phyloP scores from a whole-genome alignment of 805 yeast species.

The Wickerhamiella galacta region DNA sequence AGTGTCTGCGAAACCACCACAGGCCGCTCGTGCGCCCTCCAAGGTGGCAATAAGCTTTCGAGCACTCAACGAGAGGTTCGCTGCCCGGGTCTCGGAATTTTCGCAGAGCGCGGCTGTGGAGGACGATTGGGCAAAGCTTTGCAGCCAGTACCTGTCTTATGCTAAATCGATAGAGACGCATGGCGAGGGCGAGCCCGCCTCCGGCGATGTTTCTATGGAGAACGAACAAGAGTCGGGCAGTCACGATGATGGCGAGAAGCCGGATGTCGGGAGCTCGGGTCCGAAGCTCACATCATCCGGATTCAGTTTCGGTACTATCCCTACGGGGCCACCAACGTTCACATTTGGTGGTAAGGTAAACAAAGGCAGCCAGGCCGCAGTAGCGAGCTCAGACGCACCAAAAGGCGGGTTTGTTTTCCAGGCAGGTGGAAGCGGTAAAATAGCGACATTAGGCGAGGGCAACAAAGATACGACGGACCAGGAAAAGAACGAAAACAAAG shows the following conservation, averaged over 20 bases:
- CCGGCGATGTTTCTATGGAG: constrained; percentile 1
- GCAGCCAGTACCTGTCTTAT: not conserved
- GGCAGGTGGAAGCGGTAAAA: not conserved
- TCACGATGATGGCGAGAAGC: constrained; percentile 6
- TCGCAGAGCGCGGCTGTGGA: not conserved
- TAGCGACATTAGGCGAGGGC: too few relatives aligned
- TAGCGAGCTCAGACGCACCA: not conserved
- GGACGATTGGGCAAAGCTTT: not conserved
- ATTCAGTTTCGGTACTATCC: not conserved
- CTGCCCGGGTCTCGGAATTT: not conserved
- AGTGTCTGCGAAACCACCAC: constrained; percentile 34
- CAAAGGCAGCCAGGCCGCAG: not conserved
- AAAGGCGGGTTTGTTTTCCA: not conserved
- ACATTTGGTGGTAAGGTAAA: not conserved
- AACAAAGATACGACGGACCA: too few relatives aligned
- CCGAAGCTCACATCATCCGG: too few relatives aligned
- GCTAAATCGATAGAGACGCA: not conserved
- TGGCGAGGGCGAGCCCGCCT: not conserved
- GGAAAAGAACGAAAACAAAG: too few relatives aligned
- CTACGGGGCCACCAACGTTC: not conserved
- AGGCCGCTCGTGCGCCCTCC: constrained; percentile 25
- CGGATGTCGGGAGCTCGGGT: too few relatives aligned
- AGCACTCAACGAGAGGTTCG: constrained; percentile 11
- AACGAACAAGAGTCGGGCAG: not conserved
- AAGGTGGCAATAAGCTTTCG: constrained; percentile 5